Evolutionary conservation across 1,284 basidiomycete species (phyloP).

Genomic region (Trichosporon faecale): DNA sequence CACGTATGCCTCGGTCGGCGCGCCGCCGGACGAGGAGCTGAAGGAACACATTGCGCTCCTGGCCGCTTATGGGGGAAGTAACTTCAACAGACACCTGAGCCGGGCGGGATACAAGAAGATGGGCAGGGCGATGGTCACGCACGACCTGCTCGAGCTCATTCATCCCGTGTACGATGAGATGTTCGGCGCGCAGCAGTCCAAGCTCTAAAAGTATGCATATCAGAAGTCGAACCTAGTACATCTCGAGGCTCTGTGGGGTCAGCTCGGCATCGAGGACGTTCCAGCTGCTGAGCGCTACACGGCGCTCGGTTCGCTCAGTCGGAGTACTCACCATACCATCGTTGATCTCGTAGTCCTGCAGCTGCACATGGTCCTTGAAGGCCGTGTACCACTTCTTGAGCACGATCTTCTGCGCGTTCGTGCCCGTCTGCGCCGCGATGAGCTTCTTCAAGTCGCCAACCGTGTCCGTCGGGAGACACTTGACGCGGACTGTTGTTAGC

Average conservation of each 20-base stretch:
- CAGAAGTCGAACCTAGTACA: constrained; percentile 61
- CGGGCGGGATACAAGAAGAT: constrained; percentile 69
- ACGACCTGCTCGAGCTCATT: constrained; percentile 79
- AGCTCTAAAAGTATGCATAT: constrained; percentile 23
- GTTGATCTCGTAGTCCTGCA: constrained; percentile 89
- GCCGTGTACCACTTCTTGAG: constrained; percentile 97
- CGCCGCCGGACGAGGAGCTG: constrained; percentile 57
- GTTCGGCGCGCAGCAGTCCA: constrained; percentile 57
- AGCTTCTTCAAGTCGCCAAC: constrained; percentile 95
- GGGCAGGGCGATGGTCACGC: constrained; percentile 79
- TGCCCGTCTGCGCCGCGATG: constrained; percentile 94
- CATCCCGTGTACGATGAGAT: constrained; percentile 69
- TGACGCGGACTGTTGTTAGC: constrained; percentile 72
- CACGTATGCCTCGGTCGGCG: constrained; percentile 59
- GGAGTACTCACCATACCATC: constrained; percentile 72
- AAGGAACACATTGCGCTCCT: constrained; percentile 68
- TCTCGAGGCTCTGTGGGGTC: constrained; percentile 65
- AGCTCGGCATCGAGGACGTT: constrained; percentile 4
- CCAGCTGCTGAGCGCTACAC: neutral
- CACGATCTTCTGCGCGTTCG: constrained; percentile 77
- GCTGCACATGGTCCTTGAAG: constrained; percentile 91
- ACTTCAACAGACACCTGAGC: constrained; percentile 81
- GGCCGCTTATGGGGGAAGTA: constrained; percentile 81
- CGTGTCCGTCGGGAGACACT: constrained; percentile 90
- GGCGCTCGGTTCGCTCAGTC: neutral